Base-by-base conservation (phyloP, 805 yeast genomes). In the Candida vaughaniae region DNA sequence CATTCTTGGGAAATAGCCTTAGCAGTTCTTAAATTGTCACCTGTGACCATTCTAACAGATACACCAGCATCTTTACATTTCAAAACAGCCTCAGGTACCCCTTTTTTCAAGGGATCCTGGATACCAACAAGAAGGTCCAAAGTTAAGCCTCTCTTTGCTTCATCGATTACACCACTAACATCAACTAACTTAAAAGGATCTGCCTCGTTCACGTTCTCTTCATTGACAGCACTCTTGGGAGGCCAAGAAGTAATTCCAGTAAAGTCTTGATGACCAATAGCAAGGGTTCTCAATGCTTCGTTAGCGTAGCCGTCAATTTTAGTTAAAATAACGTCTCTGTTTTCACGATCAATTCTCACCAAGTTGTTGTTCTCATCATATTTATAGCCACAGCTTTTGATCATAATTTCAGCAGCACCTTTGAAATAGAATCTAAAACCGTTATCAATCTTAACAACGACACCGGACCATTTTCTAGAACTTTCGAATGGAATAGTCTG, bases 41-140 rank as follows among this genome's bases (percentile, higher is more conserved):
- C 99, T 15, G 99, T 93, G 30, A 93, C 97, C 99, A 93, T 93
- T 49, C 96, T 75, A 14, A 93, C 98, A 16, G 84, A 77, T 16
- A 93, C 98, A 40, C 99, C 98, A 1, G 99, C 98, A 22, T 69
- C 69, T 49, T 78, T 81, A 65, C 99, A 93, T 54, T 84, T 83
- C 26, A 71, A 69, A 19, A 93, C 96, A 1, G 99, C 95, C 29
- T 82, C 80, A n/a, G 79, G 73, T 7, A 93, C 98, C 45, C 96
- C 97, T 4, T 75, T 76, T 51, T 97, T 81, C 41, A 93, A 71
- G 0, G 99, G 99, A 64, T 93, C 99, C 65, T 88, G 91, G 52
- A 93, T 87, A 46, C 98, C 99, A 27, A 90, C 89, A 28, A 91
- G 64, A 36, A 82, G 79, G 54, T 91, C 83, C 26, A 89, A 66